Evolutionary conservation across 2,329 filamentous ascomycete genomes (phyloP).

Genomic region (Calycina herbarum): DNA sequence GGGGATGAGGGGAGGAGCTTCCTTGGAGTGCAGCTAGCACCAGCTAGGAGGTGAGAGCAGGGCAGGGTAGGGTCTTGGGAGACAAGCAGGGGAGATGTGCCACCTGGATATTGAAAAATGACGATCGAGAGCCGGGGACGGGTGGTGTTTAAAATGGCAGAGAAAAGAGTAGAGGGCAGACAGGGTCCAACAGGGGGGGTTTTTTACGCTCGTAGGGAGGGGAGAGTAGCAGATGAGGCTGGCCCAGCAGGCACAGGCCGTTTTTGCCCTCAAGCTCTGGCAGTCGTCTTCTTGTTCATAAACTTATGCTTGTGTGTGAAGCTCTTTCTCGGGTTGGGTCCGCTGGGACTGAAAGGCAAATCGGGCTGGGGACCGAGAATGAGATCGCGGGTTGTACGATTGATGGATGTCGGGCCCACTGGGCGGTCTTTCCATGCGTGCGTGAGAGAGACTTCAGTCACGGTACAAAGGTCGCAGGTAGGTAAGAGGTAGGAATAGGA

Average conservation of each 20-base stretch:
- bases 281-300: background rate
- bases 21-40: constrained; percentile 5
- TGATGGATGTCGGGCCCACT: background rate
- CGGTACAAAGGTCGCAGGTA: background rate
- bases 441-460: constrained; percentile 1
- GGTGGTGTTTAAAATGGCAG: background rate
- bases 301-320: background rate
- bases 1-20: constrained; percentile 7
- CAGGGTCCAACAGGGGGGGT: background rate
- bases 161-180: background rate
- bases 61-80: constrained; percentile 3
- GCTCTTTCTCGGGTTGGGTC: background rate
- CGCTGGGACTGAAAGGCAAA: background rate
- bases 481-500: constrained; percentile 4
- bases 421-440: background rate
- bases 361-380: constrained; percentile 4
- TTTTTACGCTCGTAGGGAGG: background rate
- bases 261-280: background rate
- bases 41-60: too few species aligned
- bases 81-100: constrained; percentile 5
- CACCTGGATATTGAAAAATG: constrained; percentile 9
- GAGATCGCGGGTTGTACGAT: constrained; percentile 4
- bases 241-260: constrained; percentile 4
- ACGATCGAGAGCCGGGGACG: constrained; percentile 6
- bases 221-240: background rate